Evolutionary conservation across 2,329 filamentous ascomycete genomes (phyloP), one percentile per base, ranked within the genome.

Genomic region (Fusarium sp.): DNA sequence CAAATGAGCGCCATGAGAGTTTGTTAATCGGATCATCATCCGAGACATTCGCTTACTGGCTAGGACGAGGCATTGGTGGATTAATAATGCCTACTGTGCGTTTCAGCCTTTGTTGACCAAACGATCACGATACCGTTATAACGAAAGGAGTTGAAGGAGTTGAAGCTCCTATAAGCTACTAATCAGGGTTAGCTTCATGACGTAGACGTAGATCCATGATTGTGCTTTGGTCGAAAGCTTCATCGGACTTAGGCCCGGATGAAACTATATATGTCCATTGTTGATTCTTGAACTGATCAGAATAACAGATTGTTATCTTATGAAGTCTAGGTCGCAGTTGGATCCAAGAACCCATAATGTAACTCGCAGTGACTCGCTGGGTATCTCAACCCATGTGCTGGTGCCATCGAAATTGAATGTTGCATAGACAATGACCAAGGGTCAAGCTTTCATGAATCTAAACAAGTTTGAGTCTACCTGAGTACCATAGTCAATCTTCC

Each of bases 171-270:
- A 9, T n/a, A n/a, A 62, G 38, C 48, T 36, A 32, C 15, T 38
- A 28, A 18, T 62, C 38, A 55, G 17, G 39, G 32, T 44, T 65
- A 70, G 67, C 66, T 59, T 55, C 65, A 73, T 73, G 70, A 66
- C 70, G 65, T 70, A 70, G 70, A 66, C 70, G 65, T 70, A 70
- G 65, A 32, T 67, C 22, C 44, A 58, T 13, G 54, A 30, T 20
- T 20, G 38, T 15, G 39, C 54, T 45, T 47, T 24, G 30, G 35
- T 58, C 24, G 14, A 58, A 17, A 26, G 18, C 28, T 18, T 63
- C 39, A 45, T 56, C 58, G 48, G 58, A 62, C 30, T 57, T 57
- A 36, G 28, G n/a, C n/a, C 26, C 47, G 11, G 30, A 13, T 6
- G n/a, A 26, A 47, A 26, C n/a, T 59, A 35, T 47, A 36, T 20